phyloP scores from a whole-genome alignment of 2,329 filamentous ascomycete species.

The Aureobasidium sp. region DNA sequence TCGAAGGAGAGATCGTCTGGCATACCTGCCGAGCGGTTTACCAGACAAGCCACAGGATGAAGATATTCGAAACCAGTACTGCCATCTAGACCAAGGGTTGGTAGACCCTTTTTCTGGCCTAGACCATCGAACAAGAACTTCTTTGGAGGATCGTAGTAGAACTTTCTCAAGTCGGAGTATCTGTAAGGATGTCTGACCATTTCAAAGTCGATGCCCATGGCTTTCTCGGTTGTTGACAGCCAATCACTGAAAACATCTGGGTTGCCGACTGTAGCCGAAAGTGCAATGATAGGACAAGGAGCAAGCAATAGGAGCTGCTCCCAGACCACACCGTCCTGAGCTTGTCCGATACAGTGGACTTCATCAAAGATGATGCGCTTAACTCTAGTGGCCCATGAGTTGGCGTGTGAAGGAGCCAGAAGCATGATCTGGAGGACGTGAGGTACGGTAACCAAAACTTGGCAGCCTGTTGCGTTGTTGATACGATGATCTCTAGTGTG shows the following conservation, averaged over 20 bases:
- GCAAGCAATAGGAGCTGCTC: slow-evolving; percentile 68
- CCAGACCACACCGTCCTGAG: slow-evolving; percentile 70
- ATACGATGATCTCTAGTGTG: slow-evolving; percentile 69
- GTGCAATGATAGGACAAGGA: slow-evolving; percentile 69
- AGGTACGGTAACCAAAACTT: slow-evolving; percentile 70
- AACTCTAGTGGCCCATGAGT: slow-evolving; percentile 58
- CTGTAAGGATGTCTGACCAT: slow-evolving; percentile 63
- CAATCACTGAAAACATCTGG: slow-evolving; percentile 62
- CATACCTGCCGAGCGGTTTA: slow-evolving; percentile 54
- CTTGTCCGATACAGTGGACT: slow-evolving; percentile 71
- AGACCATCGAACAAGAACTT: slow-evolving; percentile 48
- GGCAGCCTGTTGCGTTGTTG: slow-evolving; percentile 65
- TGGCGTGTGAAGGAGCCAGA: slow-evolving; percentile 57
- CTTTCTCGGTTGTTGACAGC: slow-evolving; percentile 57
- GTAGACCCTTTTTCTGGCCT: slow-evolving; percentile 31
- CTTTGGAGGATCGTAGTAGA: slow-evolving; percentile 52
- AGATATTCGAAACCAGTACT: slow-evolving; percentile 50
- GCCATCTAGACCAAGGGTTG: slow-evolving; percentile 42
- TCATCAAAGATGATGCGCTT: slow-evolving; percentile 77
- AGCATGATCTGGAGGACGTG: slow-evolving; percentile 76
- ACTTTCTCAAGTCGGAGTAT: slow-evolving; percentile 74
- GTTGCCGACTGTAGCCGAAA: slow-evolving; percentile 75
- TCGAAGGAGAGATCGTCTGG: slow-evolving; percentile 64
- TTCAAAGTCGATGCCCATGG: slow-evolving; percentile 55
- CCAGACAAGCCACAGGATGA: slow-evolving; percentile 59